Percentiles rank a stretch among this genome's conserved stretches.
Conservation (phyloP, 2,329 filamentous ascomycete genomes). For the Paraphoma chrysanthemicola region DNA sequence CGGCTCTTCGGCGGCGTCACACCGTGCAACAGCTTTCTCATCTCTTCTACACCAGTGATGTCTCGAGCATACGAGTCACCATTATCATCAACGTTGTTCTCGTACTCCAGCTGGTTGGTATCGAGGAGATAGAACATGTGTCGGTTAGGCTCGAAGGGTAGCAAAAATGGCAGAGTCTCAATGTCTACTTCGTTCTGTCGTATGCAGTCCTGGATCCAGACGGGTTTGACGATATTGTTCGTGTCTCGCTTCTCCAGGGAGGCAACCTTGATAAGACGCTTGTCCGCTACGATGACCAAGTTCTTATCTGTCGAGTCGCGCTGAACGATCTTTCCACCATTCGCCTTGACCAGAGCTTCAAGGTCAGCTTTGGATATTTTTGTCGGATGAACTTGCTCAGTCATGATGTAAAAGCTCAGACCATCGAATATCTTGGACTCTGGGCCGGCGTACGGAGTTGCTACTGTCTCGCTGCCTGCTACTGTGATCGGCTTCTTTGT, state of each 20-base stretch:
- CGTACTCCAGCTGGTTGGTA: constrained; percentile 61
- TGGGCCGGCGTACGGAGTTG: constrained; percentile 63
- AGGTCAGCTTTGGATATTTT: constrained; percentile 82
- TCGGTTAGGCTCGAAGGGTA: constrained; percentile 69
- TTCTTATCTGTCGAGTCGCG: constrained; percentile 66
- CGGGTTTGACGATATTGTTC: constrained; percentile 76
- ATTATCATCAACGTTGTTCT: constrained; percentile 73
- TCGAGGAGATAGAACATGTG: constrained; percentile 77
- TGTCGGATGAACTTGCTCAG: constrained; percentile 71
- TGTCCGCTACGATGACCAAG: constrained; percentile 80
- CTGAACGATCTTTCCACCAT: constrained; percentile 83
- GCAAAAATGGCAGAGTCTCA: constrained; percentile 61
- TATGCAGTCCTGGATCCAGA: constrained; percentile 86
- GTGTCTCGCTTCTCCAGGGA: constrained; percentile 77
- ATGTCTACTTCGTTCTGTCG: constrained; percentile 63
- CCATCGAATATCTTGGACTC: constrained; percentile 74
- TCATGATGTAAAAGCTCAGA: constrained; percentile 82
- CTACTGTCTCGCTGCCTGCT: constrained; percentile 65
- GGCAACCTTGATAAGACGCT: constrained; percentile 79
- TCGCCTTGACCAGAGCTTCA: constrained; percentile 79
- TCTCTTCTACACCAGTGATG: constrained; percentile 64
- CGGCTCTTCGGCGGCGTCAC: constrained; percentile 44
- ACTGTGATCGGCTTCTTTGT: constrained; percentile 75
- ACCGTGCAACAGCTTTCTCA: constrained; percentile 54
- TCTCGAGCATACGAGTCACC: constrained; percentile 86